Base-by-base conservation (phyloP, 2,329 filamentous ascomycete species). In the Phialocephala subalpina region DNA sequence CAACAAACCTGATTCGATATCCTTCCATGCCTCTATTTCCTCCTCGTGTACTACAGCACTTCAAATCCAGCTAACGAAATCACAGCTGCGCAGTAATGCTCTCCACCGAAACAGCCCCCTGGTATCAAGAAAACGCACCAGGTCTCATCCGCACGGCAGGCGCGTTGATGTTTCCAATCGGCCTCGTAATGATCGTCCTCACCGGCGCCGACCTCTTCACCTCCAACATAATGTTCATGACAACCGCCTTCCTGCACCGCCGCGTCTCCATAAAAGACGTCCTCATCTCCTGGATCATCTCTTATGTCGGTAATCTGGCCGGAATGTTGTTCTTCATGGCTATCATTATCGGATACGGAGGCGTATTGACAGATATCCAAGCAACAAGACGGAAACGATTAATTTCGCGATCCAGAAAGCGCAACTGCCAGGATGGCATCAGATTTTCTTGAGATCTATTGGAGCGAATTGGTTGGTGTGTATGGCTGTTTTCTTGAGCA, bases 381-480 rank as follows among this genome's bases (percentile, higher is more conserved):
- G 38, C 38, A n/a, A 42, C 12, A 42, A 42, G 18, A 42, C 38
- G n/a, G 12, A 56, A 56, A 33, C 52, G 12, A 29, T 56, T 6
- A 56, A 25, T 16, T 56, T 56, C 12, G 22, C 52, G 9, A n/a
- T 56, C 27, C n/a, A 22, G 52, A 56, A 56, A 35, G 52, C 52
- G n/a, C 25, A 33, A 9, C 11, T n/a, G 6, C 52, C 35, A 27
- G 36, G 35, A 18, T 59, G 57, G 57, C 36, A 42, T 42, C 57
- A 59, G 40, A 59, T 60, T 8, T 56, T 62, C 60, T 18, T 60
- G 55, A 20, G 62, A 77, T 72, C 62, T 61, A 47, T 52, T 49
- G 58, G 40, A n/a, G 42, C 42, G 25, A 52, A 59, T 56, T 20
- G 35, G 33, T 55, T 53, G 29, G 59, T 61, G 20, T 61, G 38